These are phyloP conservation scores for Pleurotus tuber-regium DNA, from an alignment of 768 basidiomycete genomes.

Conservation along the genomic window DNA sequence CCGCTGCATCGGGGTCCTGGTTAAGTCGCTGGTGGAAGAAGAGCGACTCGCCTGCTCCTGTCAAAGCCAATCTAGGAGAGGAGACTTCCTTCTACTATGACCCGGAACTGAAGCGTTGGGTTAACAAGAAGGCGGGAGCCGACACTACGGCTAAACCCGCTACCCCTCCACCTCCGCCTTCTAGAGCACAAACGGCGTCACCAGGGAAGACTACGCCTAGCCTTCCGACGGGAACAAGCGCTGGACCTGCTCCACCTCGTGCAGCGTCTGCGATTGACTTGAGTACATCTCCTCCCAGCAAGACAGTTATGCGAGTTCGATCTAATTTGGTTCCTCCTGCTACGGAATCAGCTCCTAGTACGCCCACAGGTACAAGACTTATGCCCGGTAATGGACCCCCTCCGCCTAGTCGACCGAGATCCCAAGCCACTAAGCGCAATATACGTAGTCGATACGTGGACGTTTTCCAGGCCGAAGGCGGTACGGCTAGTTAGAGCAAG, in stretches of 20 bases:
- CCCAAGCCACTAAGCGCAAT: slow-evolving; percentile 70
- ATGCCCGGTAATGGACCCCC: slow-evolving; percentile 50
- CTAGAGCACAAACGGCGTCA: slow-evolving; percentile 83
- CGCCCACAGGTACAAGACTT: slow-evolving; percentile 43
- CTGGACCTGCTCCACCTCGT: slow-evolving; percentile 44
- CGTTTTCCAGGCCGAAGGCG: slow-evolving; percentile 71
- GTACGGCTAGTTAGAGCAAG: slow-evolving; percentile 19
- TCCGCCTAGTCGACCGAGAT: slow-evolving; percentile 51
- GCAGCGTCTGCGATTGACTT: slow-evolving; percentile 62
- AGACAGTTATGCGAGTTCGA: slow-evolving; percentile 53
- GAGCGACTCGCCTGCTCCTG: slow-evolving; percentile 62
- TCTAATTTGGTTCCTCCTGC: slow-evolving; percentile 61
- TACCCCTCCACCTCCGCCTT: slow-evolving; percentile 71
- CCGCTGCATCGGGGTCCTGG: slow-evolving; percentile 61
- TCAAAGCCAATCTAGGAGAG: slow-evolving; percentile 92
- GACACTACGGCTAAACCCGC: slow-evolving; percentile 55
- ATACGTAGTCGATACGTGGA: slow-evolving; percentile 86
- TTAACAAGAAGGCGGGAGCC: slow-evolving; percentile 80
- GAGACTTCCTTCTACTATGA: slow-evolving; percentile 91
- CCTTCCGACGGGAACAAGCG: slow-evolving; percentile 14
- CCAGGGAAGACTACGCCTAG: slow-evolving; percentile 49
- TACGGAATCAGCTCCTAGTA: slow-evolving; percentile 46
- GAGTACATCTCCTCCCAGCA: slow-evolving; percentile 48
- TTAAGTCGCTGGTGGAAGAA: slow-evolving; percentile 80
- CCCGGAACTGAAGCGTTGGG: slow-evolving; percentile 93